These are phyloP conservation scores for Cyberlindnera euphorbiiphila DNA, from an alignment of 805 yeast species.

Conservation along the genomic window DNA sequence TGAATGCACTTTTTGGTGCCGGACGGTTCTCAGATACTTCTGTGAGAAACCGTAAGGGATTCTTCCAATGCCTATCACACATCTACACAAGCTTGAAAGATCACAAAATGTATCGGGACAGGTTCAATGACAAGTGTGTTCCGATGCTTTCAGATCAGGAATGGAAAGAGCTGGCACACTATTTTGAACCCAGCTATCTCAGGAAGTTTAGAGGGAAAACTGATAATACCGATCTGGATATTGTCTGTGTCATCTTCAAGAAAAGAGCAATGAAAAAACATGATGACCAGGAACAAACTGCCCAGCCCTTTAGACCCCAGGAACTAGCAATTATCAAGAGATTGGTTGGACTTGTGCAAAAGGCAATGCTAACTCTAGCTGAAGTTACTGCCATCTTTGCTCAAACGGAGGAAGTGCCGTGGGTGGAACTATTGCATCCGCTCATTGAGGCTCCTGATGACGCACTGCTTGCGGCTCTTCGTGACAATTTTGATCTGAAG, in stretches of 20 bases:
- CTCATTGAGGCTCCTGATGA: constrained; percentile 1
- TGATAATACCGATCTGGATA: constrained; percentile 15
- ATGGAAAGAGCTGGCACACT: constrained; percentile 9
- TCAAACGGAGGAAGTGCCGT: constrained; percentile 6
- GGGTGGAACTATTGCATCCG: constrained; percentile 8
- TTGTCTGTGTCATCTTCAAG: constrained; percentile 15
- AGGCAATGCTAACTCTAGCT: constrained; percentile 6
- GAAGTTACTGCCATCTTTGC: constrained; percentile 11
- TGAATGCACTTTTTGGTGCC: constrained; percentile 9
- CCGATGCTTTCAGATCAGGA: constrained; percentile 9
- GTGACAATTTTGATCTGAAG: constrained; percentile 8
- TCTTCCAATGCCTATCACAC: constrained; percentile 17
- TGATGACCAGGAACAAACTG: neutral
- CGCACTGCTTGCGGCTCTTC: constrained; percentile 2
- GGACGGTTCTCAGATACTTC: constrained; percentile 15
- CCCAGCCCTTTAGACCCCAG: constrained; percentile 1
- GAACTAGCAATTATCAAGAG: constrained; percentile 3
- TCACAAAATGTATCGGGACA: constrained; percentile 1
- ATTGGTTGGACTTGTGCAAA: constrained; percentile 10
- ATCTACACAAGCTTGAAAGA: constrained; percentile 12
- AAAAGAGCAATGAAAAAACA: constrained; percentile 11
- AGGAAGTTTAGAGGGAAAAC: constrained; percentile 15
- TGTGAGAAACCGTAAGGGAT: constrained; percentile 19
- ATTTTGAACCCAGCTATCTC: constrained; percentile 17
- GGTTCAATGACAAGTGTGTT: constrained; percentile 9